Base-by-base conservation (phyloP, 108 stramenopile genomes). In the Nannochloropsis granulata region DNA sequence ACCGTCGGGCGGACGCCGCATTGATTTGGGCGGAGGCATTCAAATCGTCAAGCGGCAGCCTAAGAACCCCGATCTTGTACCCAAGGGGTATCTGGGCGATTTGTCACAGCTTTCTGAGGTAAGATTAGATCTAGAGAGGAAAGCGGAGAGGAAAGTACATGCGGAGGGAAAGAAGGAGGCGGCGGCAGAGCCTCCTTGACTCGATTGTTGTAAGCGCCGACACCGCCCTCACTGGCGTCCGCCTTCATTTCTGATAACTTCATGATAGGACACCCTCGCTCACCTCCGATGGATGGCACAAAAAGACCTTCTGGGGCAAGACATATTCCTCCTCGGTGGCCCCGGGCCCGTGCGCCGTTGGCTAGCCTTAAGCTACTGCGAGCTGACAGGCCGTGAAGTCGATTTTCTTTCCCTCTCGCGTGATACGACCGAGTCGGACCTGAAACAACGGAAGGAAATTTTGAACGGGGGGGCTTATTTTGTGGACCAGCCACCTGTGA, bases 341-440 rank as follows among this genome's bases (percentile, higher is more conserved):
- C 93, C 94, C 10, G 85, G 85, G 23, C 88, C 92, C 23, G 87
- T 88, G 84, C 91, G 93, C 43, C 89, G 95, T 43, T 88, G 90
- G 78, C 86, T 94, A 19, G 88, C 90, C 23, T 25, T 94, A 16
- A 79, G 88, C 25, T 95, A 93, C 83, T 94, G 93, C 0, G 91
- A 92, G 82, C 84, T 96, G 84, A 81, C 87, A 25, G 80, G 89
- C 79, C 87, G 92, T 83, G 92, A 93, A 25, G 88, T 94, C 19
- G 93, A 95, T 80, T 87, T 90, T 83, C 84, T 96, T 5, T 84
- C 92, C 19, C 81, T 96, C 24, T 90, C 92, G 24, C 78, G 86
- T 12, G 95, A 95, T 90, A 92, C 93, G 25, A 93, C 96, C 0
- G 95, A 95, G 44, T 89, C 93, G 0, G 96, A 96, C 89, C 43